Base-by-base conservation (phyloP, 768 basidiomycete genomes). In the Neoboletus brunneissimus region DNA sequence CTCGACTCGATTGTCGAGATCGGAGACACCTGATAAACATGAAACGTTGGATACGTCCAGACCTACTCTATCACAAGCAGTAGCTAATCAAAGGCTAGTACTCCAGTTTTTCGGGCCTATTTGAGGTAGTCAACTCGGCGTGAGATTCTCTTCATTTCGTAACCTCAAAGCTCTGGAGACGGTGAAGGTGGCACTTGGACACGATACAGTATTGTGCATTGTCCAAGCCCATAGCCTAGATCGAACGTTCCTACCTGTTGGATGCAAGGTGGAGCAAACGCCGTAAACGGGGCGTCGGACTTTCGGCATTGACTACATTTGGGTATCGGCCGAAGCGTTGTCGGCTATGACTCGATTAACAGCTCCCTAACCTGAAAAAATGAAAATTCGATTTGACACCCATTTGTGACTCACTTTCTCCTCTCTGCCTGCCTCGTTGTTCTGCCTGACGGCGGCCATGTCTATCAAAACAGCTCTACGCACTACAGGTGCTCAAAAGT, bases 401-500 rank as follows among this genome's bases (percentile, higher is more conserved):
- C n/a, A 29, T 59, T 51, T 44, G 27, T 45, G 53, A 56, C 57
- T 58, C 45, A 35, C 34, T 48, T 34, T 51, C 35, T 5, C 29
- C 46, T 43, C 51, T n/a, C 20, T 25, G 38, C 43, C 37, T 59
- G 10, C 55, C 22, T 47, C 47, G 53, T 65, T 57, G 56, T 27
- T 57, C 22, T 56, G 37, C 41, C 51, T 54, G 25, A 53, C 49
- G 58, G 58, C 64, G 55, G 70, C 51, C 50, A 81, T 82, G 81
- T 75, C 78, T 29, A 52, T 80, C 54, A 64, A 74, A 35, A 74
- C 73, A 53, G 65, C 75, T 51, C 72, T 82, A 56, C 80, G 81
- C 64, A 72, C 71, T 25, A 68, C 73, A 35, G 57, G 74, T 62
- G 75, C 79, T 45, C 67, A 69, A 59, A 77, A 75, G 68, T 62